Conservation (phyloP, 345 rosid genomes). For the Gossypium raimondii region DNA sequence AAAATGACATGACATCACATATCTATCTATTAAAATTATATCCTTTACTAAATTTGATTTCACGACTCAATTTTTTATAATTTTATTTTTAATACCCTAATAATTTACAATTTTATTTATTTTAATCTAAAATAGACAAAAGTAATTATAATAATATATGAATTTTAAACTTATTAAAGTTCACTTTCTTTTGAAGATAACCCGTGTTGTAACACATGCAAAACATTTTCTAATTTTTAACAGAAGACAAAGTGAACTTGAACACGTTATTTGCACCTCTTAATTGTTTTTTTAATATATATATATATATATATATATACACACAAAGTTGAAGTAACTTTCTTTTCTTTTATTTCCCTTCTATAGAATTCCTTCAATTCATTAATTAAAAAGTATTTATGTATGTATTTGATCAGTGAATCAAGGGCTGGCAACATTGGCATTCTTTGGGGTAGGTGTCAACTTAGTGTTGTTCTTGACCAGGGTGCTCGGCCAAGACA, state of each 20-base stretch:
- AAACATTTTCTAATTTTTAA: not conserved
- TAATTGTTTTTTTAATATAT: not conserved
- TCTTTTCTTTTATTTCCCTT: not conserved
- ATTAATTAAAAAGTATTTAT: not conserved
- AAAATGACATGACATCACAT: too few relatives aligned
- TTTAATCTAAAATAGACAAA: too few relatives aligned
- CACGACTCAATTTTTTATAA: too few relatives aligned
- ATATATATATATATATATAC: too few relatives aligned
- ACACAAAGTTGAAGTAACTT: too few relatives aligned
- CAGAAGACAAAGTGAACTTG: not conserved
- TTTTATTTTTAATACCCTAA: too few relatives aligned
- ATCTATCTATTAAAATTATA: too few relatives aligned
- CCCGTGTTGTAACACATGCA: not conserved
- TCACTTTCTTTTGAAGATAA: too few relatives aligned
- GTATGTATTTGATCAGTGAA: slow-evolving; percentile 53
- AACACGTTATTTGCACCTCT: slow-evolving; percentile 3
- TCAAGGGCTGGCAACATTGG: slow-evolving; percentile 92
- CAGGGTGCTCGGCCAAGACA: slow-evolving; percentile 80
- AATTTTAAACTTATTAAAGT: too few relatives aligned
- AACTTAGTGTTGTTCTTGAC: slow-evolving; percentile 87
- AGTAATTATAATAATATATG: too few relatives aligned
- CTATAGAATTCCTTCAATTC: not conserved
- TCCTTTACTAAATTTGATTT: too few relatives aligned
- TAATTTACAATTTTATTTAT: too few relatives aligned
- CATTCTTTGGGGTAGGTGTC: slow-evolving; percentile 92